Conservation (phyloP, 768 basidiomycete species). For the Tubosaeta sp. region DNA sequence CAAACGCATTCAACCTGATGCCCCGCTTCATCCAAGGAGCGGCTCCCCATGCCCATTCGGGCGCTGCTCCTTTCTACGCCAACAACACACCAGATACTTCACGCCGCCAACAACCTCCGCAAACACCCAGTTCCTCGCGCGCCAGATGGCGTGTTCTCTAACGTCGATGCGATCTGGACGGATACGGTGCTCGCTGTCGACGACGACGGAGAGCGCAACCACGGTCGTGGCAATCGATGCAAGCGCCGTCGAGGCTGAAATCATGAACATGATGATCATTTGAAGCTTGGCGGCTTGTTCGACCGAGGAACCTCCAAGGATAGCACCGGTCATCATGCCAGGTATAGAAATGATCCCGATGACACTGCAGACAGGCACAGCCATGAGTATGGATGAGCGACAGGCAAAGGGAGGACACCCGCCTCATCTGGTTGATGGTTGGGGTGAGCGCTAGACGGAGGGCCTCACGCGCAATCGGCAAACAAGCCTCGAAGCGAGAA, state of each 20-base stretch:
- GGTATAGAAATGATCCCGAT: constrained; percentile 76
- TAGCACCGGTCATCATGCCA: constrained; percentile 91
- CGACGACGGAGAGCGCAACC: constrained; percentile 54
- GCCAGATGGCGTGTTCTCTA: constrained; percentile 31
- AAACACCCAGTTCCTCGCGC: constrained; percentile 31
- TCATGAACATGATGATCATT: constrained; percentile 96
- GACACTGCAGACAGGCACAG: constrained; percentile 40
- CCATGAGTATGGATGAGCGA: neutral
- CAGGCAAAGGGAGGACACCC: neutral
- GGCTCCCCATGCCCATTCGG: neutral
- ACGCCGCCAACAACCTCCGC: constrained; percentile 12
- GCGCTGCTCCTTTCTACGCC: neutral
- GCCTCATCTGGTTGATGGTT: constrained; percentile 86
- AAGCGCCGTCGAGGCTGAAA: constrained; percentile 71
- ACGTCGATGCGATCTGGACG: constrained; percentile 57
- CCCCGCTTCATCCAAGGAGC: constrained; percentile 14
- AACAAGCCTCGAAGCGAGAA: constrained; percentile 76
- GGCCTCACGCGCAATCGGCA: constrained; percentile 72
- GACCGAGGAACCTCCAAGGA: constrained; percentile 81
- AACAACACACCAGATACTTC: constrained; percentile 8
- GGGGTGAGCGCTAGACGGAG: constrained; percentile 78
- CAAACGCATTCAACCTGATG: neutral
- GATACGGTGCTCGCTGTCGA: constrained; percentile 66
- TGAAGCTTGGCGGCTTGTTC: constrained; percentile 83
- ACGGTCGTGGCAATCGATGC: constrained; percentile 63